These are phyloP conservation scores for Eucalyptus polybractea DNA, from an alignment of 345 rosid species.

Conservation along the genomic window DNA sequence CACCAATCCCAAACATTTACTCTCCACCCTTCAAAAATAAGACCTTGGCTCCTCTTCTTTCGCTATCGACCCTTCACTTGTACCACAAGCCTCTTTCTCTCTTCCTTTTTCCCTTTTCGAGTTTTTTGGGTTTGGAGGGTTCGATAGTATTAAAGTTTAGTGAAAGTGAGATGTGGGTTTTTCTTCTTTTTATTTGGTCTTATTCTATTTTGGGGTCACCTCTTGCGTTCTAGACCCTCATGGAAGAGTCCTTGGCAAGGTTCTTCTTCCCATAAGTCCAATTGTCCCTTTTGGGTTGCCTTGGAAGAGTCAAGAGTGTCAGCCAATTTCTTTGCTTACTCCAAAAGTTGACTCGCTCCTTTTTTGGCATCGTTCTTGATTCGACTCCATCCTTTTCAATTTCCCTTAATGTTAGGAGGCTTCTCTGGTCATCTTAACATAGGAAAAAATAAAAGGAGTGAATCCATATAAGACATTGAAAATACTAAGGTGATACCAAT, in stretches of 20 bases:
- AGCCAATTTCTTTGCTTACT: slow-evolving; percentile 6
- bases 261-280: slow-evolving; percentile 1
- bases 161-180: not conserved
- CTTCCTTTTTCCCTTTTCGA: not conserved
- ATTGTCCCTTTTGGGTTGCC: slow-evolving; percentile 12
- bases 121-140: not conserved
- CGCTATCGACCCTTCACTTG: slow-evolving; percentile 9
- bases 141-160: not conserved
- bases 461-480: not conserved
- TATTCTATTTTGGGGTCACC: not conserved
- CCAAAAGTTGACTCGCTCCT: not conserved
- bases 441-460: not conserved
- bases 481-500: not conserved
- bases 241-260: not conserved
- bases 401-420: not conserved
- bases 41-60: not conserved
- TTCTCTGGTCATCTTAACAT: not conserved
- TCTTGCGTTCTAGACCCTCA: not conserved
- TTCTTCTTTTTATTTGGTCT: not conserved
- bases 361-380: not conserved
- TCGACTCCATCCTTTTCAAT: not conserved
- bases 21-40: slow-evolving; percentile 26
- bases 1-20: slow-evolving; percentile 35
- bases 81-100: slow-evolving; percentile 10
- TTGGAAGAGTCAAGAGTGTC: slow-evolving; percentile 18